These are phyloP conservation scores for Cyclotella atomus DNA, from an alignment of 108 stramenopile genomes.

Conservation along the genomic window DNA sequence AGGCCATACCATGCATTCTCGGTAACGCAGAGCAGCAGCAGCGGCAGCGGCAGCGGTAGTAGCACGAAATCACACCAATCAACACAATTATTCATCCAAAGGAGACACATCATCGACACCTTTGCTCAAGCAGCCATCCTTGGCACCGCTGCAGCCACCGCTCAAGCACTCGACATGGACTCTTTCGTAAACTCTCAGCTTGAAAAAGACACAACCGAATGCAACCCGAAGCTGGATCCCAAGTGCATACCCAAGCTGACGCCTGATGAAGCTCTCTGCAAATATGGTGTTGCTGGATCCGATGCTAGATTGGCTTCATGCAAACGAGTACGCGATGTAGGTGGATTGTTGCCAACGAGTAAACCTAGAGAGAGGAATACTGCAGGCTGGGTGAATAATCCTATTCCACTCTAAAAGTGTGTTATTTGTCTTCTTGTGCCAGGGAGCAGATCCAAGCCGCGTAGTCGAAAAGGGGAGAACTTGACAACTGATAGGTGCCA, in stretches of 20 bases:
- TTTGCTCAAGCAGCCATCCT: constrained; percentile 7
- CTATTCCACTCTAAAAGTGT: background rate
- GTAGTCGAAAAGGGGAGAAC: too few species aligned
- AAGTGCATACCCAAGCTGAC: constrained; percentile 69
- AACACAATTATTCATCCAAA: constrained; percentile 12
- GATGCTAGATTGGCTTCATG: constrained; percentile 60
- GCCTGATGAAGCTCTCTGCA: constrained; percentile 70
- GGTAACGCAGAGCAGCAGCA: too few species aligned
- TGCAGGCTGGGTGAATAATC: constrained; percentile 2
- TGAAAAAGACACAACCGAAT: constrained; percentile 55
- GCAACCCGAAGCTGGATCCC: constrained; percentile 71
- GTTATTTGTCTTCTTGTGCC: too few species aligned
- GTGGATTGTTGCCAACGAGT: constrained; percentile 46
- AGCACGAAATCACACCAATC: constrained; percentile 1
- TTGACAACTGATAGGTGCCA: too few species aligned
- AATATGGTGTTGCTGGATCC: constrained; percentile 66
- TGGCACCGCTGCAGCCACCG: constrained; percentile 6
- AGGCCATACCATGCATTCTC: too few species aligned
- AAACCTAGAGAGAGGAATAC: constrained; percentile 45
- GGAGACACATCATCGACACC: constrained; percentile 10
- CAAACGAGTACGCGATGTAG: constrained; percentile 54
- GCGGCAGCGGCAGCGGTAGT: too few species aligned
- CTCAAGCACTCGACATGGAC: constrained; percentile 70
- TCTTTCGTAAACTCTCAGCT: constrained; percentile 54
- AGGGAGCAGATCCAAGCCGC: too few species aligned